Percentiles rank a stretch among this genome's conserved stretches.
Evolutionary conservation across 169 alveolate genomes (phyloP).

Genomic region (Perkinsus olseni): DNA sequence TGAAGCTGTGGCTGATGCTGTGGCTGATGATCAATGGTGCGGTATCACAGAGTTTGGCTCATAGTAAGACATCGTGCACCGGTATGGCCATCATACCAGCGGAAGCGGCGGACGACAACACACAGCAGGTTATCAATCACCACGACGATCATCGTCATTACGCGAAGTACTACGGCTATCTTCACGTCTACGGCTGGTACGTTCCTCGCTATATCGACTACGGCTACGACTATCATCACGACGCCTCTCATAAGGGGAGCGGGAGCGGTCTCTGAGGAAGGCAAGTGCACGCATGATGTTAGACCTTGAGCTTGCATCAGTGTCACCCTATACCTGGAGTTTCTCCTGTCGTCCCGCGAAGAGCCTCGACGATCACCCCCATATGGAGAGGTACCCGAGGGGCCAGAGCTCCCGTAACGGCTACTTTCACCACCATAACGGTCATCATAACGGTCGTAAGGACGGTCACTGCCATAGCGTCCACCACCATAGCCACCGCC

Average conservation of each 20-base stretch:
- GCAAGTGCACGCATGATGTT: neutral
- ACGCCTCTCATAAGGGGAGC: neutral
- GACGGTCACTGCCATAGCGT: neutral
- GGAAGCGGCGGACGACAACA: no score
- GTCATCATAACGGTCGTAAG: neutral
- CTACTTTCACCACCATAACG: neutral
- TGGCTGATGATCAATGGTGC: no score
- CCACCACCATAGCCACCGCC: neutral
- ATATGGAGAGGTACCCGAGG: neutral
- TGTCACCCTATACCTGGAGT: neutral
- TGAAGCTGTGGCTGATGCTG: no score
- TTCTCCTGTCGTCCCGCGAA: neutral
- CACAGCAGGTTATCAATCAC: neutral
- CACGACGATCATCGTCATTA: neutral
- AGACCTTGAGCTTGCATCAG: neutral
- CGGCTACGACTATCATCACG: neutral
- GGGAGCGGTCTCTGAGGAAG: neutral
- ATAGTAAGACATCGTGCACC: no score
- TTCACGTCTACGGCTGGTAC: neutral
- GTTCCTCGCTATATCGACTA: neutral
- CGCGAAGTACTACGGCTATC: neutral
- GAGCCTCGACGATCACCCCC: neutral
- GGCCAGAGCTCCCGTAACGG: neutral
- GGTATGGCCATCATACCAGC: no score
- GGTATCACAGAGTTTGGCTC: no score